A percentile compares a stretch with the other conserved stretches of the same genome.
These are phyloP conservation scores for Neckera pumila DNA, from an alignment of 225 moss, liverwort and hornwort species.

Conservation along the genomic window DNA sequence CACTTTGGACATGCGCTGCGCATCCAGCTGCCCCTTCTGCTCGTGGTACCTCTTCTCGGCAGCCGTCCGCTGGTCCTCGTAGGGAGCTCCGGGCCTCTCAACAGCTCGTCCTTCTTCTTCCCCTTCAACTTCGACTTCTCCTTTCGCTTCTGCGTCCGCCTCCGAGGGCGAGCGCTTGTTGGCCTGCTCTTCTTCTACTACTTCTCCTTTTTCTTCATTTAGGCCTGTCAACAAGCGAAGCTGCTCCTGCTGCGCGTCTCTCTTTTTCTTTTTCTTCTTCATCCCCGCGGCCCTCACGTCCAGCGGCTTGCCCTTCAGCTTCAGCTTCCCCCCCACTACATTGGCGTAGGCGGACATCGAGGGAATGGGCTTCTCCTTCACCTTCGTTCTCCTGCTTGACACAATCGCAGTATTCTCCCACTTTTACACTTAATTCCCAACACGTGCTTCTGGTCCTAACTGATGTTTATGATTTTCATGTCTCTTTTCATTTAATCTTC, in stretches of 20 bases:
- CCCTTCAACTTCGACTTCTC: constrained; percentile 7
- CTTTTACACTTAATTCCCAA: not conserved
- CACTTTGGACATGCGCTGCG: constrained; percentile 53
- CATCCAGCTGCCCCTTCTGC: constrained; percentile 64
- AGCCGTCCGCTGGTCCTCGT: constrained; percentile 65
- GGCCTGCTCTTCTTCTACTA: not conserved
- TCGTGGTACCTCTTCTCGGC: constrained; percentile 79
- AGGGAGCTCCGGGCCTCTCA: constrained; percentile 16
- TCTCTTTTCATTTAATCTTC: not conserved
- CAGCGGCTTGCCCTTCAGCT: constrained; percentile 79
- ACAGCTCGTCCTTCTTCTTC: constrained; percentile 16
- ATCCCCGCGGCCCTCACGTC: constrained; percentile 64
- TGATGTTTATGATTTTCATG: not conserved
- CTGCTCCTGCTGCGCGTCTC: constrained; percentile 40
- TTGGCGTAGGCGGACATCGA: constrained; percentile 65
- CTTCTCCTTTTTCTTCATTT: not conserved
- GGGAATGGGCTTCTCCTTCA: not conserved
- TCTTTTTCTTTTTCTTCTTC: constrained; percentile 77
- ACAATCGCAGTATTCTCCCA: not conserved
- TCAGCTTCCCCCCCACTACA: constrained; percentile 70
- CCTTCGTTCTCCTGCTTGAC: not conserved
- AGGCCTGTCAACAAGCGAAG: constrained; percentile 27
- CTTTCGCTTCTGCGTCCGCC: constrained; percentile 11
- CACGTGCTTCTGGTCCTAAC: not conserved
- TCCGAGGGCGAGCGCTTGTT: not conserved